phyloP scores from a whole-genome alignment of 208 protist species.

The Acanthamoeba castellanii region DNA sequence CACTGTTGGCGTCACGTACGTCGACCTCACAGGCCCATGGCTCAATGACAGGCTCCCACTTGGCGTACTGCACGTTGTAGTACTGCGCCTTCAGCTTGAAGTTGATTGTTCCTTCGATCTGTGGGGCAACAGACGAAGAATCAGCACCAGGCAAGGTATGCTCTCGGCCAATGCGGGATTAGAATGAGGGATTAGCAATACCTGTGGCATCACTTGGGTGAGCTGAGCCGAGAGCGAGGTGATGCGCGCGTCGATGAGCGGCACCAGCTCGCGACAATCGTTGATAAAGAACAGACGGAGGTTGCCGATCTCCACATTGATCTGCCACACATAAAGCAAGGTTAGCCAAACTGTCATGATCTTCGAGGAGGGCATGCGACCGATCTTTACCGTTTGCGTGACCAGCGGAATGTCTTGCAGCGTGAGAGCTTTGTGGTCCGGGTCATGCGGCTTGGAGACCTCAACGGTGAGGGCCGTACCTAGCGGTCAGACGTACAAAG shows the following conservation, averaged over 20 bases:
- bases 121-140: not conserved
- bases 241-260: conserved; percentile 53
- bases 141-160: not conserved
- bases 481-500: not conserved
- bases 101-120: conserved; percentile 57
- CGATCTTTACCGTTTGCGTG: conserved; percentile 7
- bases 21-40: conserved; percentile 51
- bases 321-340: not conserved
- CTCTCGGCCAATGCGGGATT: not conserved
- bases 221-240: conserved; percentile 39
- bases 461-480: conserved; percentile 19
- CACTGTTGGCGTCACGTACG: not conserved
- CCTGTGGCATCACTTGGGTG: conserved; percentile 32
- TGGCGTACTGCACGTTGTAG: conserved; percentile 69
- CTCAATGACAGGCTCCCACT: conserved; percentile 74
- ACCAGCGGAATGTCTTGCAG: conserved; percentile 49
- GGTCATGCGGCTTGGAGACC: not conserved
- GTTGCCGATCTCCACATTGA: conserved; percentile 65
- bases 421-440: not conserved
- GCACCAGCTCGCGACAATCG: conserved; percentile 63
- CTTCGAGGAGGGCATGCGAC: too few relatives aligned
- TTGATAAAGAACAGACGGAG: conserved; percentile 71
- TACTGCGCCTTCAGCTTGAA: conserved; percentile 64
- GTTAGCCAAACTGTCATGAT: not conserved
- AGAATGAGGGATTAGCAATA: not conserved